Evolutionary conservation across 768 basidiomycete species (phyloP).

Genomic region (Paxillus rubicundulus): DNA sequence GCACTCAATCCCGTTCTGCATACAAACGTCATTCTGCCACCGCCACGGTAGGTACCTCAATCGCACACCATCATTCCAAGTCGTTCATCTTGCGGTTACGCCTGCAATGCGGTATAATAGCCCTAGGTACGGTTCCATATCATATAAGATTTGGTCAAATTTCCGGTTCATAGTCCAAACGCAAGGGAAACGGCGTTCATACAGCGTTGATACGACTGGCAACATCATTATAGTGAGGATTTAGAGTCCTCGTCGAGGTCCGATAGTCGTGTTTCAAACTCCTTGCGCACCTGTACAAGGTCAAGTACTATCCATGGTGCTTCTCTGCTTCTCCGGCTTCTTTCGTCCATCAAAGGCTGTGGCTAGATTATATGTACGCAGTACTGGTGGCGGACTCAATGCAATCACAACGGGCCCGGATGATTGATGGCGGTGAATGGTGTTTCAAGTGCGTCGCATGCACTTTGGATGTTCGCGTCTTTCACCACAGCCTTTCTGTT

Average conservation of each 20-base stretch:
- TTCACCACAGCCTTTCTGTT: not conserved
- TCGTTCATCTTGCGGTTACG: not conserved
- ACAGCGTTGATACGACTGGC: not conserved
- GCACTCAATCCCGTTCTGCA: not conserved
- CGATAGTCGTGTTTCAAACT: not conserved
- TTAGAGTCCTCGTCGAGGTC: not conserved
- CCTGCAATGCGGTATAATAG: not conserved
- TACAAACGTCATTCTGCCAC: not conserved
- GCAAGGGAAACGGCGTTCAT: conserved; percentile 20
- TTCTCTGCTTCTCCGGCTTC: not conserved
- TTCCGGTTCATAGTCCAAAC: conserved; percentile 15
- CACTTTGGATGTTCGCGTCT: not conserved
- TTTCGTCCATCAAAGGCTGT: conserved; percentile 1
- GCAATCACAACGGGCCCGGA: not conserved
- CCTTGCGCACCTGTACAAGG: not conserved
- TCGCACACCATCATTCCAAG: not conserved
- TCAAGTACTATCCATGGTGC: not conserved
- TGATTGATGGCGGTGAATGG: not conserved
- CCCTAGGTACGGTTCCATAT: conserved; percentile 8
- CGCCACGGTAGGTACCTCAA: no score
- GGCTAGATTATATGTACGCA: not conserved
- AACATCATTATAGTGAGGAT: not conserved
- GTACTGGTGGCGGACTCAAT: not conserved
- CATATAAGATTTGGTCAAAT: conserved; percentile 4
- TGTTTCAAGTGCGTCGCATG: not conserved